Base-by-base conservation (phyloP, 1,284 basidiomycete species). In the Stygiomarasmius scandens region DNA sequence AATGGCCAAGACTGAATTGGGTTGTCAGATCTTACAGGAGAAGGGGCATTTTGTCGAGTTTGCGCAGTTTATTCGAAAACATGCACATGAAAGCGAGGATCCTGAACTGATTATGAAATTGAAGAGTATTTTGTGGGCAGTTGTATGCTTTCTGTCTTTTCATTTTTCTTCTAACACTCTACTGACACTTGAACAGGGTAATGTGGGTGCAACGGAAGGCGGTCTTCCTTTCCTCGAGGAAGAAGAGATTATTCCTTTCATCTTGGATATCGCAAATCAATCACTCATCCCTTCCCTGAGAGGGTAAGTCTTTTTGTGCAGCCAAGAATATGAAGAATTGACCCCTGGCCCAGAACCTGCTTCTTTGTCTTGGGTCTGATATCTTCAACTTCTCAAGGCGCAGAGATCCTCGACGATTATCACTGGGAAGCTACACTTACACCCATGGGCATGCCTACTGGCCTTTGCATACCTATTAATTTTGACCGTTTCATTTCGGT, bases 91-190 rank as follows among this genome's bases (percentile, higher is more conserved):
- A 71, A 85, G 83, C 49, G 85, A 89, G 56, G 95, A 99, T 69
- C 74, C 83, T 20, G 91, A 92, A 47, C 78, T 97, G 27, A 89
- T 98, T 58, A 78, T 88, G 66, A 94, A 93, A 71, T 74, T 99
- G 56, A 99, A 99, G 75, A 97, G 95, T 68, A 92, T 95, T 10
- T 77, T 99, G 0, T 99, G 97, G 97, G 93, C 95, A 1, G 89
- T 99, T 58, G 95, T 96, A 69, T 66, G 92, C 81, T 16, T 20
- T 19, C 32, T 9, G 20, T 41, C 41, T 14, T 57, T 16, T 20
- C 3, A 43, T 14, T 32, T 24, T 32, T 11, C 19, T 32, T 55
- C 44, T 11, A 12, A 32, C 6, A 32, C 29, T 58, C n/a, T 55
- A 25, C 56, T 41, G 34, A 50, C 20, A 8, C 43, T 54, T 47